Percentiles rank a stretch among this genome's conserved stretches.
Conservation (phyloP, 306 rosid species). For the Dryas drummondii region DNA sequence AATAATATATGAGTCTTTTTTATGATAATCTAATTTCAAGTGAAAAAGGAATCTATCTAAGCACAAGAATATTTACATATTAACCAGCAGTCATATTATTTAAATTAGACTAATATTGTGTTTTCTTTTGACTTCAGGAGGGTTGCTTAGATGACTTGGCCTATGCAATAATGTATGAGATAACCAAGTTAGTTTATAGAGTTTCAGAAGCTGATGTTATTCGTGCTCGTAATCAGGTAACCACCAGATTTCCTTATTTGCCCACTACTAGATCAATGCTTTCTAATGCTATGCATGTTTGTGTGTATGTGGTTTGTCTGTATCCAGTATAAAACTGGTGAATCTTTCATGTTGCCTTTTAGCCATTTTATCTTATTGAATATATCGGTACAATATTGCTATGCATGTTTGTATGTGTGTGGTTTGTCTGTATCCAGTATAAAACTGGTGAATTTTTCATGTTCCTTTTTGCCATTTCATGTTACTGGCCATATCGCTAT, state of each 20-base stretch:
- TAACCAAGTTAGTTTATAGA: conserved; percentile 71
- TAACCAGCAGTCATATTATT: background rate
- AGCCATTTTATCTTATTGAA: background rate
- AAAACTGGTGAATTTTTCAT: background rate
- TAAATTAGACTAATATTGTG: background rate
- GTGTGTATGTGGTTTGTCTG: background rate
- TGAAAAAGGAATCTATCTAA: too few relatives aligned
- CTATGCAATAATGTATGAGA: conserved; percentile 81
- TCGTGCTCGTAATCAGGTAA: conserved; percentile 91
- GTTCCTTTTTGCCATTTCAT: background rate
- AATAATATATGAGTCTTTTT: too few relatives aligned
- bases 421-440: background rate
- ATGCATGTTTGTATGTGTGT: background rate
- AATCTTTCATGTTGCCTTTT: background rate
- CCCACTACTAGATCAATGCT: background rate
- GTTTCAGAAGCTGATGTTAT: conserved; percentile 81
- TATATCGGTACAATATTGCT: too few relatives aligned
- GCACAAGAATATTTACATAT: background rate
- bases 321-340: background rate
- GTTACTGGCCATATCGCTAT: background rate
- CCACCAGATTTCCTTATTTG: background rate
- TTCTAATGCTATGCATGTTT: background rate
- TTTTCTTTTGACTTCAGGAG: conserved; percentile 45
- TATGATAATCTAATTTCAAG: too few relatives aligned
- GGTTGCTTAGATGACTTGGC: conserved; percentile 78